Conservation (phyloP, 1,284 basidiomycete genomes). For the Trametes hirsuta region DNA sequence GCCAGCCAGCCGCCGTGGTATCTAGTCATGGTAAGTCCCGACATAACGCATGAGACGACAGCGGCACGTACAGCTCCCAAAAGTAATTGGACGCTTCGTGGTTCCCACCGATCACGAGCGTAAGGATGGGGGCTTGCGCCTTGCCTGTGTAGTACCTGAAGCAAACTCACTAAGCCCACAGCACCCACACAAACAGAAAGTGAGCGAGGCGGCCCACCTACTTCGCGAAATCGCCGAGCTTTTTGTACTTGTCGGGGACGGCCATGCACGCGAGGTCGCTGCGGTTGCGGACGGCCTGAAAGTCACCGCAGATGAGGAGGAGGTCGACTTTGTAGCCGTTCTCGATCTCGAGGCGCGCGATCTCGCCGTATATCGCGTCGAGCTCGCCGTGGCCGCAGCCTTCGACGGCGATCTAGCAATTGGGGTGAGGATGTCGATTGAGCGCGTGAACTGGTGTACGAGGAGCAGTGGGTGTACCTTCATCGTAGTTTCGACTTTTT, state of each 20-base stretch:
- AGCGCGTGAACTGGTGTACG: neutral
- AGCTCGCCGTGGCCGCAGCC: conserved; percentile 96
- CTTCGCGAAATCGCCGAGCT: conserved; percentile 85
- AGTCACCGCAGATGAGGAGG: conserved; percentile 93
- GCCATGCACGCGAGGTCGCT: conserved; percentile 90
- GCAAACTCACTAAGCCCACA: neutral
- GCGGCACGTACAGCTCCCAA: conserved; percentile 83
- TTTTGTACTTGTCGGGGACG: conserved; percentile 88
- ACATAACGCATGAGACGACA: neutral
- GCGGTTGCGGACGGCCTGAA: conserved; percentile 89
- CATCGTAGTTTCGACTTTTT: neutral
- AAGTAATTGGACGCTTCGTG: conserved; percentile 98
- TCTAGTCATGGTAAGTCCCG: conserved; percentile 40
- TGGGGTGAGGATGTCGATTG: neutral
- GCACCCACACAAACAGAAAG: neutral
- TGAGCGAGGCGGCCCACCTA: conserved; percentile 42
- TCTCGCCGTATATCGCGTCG: conserved; percentile 84
- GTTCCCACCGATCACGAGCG: conserved; percentile 96
- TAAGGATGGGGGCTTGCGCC: conserved; percentile 83
- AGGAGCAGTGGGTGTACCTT: conserved; percentile 8
- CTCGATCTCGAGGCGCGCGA: conserved; percentile 62
- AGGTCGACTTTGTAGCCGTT: conserved; percentile 78
- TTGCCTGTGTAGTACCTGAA: conserved; percentile 83
- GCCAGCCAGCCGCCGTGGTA: conserved; percentile 97
- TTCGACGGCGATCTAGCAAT: conserved; percentile 46